phyloP scores from a whole-genome alignment of 2,329 filamentous ascomycete species.

The Raffaelea arxii region DNA sequence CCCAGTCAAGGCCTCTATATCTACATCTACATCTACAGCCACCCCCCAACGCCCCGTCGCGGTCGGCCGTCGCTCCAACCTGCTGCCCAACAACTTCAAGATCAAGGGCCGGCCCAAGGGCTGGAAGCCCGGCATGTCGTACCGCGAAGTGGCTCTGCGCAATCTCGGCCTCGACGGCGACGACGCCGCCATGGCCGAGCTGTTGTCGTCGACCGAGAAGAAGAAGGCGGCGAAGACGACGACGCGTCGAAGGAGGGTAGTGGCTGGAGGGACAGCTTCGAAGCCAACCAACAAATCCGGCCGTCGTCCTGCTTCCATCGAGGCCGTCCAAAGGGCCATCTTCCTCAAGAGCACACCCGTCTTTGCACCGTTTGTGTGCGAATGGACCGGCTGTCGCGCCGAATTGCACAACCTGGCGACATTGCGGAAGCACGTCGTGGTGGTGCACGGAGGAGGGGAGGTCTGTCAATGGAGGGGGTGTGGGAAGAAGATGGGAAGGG shows the following conservation, averaged over 20 bases:
- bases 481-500: conserved; percentile 12
- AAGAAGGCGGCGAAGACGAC: background rate
- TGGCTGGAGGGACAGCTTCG: background rate
- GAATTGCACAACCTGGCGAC: conserved; percentile 55
- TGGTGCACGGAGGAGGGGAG: conserved; percentile 32
- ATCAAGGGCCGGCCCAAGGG: conserved; percentile 38
- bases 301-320: conserved; percentile 28
- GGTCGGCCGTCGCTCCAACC: background rate
- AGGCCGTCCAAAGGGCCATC: conserved; percentile 22
- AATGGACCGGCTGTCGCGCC: conserved; percentile 49
- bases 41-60: background rate
- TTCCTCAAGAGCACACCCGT: conserved; percentile 31
- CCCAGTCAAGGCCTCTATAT: too few relatives aligned
- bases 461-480: conserved; percentile 33
- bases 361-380: conserved; percentile 46
- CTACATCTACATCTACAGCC: background rate
- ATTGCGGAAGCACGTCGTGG: conserved; percentile 40
- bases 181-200: conserved; percentile 2
- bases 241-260: conserved; percentile 3
- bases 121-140: conserved; percentile 27
- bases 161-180: conserved; percentile 9
- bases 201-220: conserved; percentile 6
- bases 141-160: conserved; percentile 14
- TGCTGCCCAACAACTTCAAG: too few relatives aligned
- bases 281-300: conserved; percentile 25